Base-by-base conservation (phyloP, 2,329 filamentous ascomycete species). In the Pyricularia sp. region DNA sequence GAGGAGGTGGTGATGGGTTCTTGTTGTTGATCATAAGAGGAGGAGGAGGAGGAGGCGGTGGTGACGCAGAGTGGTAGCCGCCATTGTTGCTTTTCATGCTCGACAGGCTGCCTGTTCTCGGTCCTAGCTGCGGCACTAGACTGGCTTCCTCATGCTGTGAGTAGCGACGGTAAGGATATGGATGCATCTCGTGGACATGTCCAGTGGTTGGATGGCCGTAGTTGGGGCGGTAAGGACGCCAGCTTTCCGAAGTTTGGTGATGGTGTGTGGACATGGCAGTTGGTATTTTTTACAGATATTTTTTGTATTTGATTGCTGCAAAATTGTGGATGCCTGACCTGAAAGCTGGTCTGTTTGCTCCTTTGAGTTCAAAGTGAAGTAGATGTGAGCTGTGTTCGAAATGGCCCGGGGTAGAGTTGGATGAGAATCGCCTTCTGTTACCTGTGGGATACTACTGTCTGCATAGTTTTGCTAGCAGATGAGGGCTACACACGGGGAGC, bases 161-260 rank as follows among this genome's bases (percentile, higher is more conserved):
- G 49, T 53, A 63, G 62, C 62, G 44, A 40, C 62, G 44, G 44
- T 31, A 33, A n/a, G 62, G 62, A 40, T 63, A 63, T 26, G 62
- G 62, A 49, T 57, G 44, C 62, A 63, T 63, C 49, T 63, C 62
- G 62, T 63, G 62, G n/a, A 62, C 61, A n/a, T 62, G 61, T 9
- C 33, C 61, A 24, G 40, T 44, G 31, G 33, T 49, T 12, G 62
- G 62, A 5, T 28, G 28, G 40, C 62, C 44, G 49, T 57, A 49
- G 49, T 49, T 49, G 26, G 44, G 26, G 28, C 44, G 44, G 44
- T 57, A 63, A n/a, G 62, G 62, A 10, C 62, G 62, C 62, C 62
- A 63, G 49, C 28, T 63, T 55, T 55, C 44, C 1, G 62, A 44
- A 1, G 61, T 53, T 7, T 62, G 61, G 24, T 28, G 53, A 13